Conservation (phyloP, 2,329 filamentous ascomycete species). For the Nakataea oryzae region DNA sequence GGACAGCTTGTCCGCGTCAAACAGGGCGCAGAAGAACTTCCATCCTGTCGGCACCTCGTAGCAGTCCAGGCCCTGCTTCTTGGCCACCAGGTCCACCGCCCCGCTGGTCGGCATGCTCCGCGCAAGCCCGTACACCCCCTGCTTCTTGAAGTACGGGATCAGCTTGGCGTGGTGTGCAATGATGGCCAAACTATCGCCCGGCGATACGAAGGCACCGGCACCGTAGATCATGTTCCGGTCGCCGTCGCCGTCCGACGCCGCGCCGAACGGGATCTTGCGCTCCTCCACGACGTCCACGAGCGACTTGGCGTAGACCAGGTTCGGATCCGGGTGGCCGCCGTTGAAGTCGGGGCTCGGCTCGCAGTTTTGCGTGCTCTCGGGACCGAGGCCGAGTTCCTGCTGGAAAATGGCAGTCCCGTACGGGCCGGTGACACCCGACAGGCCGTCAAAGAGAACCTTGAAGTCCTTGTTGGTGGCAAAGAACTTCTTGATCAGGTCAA, state of each 20-base stretch:
- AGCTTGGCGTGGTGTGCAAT: conserved; percentile 94
- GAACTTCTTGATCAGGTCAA: conserved; percentile 90
- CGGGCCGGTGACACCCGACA: conserved; percentile 88
- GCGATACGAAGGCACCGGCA: conserved; percentile 90
- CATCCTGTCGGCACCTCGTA: conserved; percentile 98
- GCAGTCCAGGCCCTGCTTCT: conserved; percentile 80
- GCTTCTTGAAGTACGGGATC: conserved; percentile 97
- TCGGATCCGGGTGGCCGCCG: conserved; percentile 94
- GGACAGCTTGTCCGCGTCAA: conserved; percentile 89
- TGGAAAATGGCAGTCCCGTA: conserved; percentile 95
- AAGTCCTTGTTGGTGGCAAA: conserved; percentile 80
- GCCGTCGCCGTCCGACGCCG: conserved; percentile 91
- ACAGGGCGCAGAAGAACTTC: conserved; percentile 98
- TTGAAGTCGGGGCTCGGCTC: conserved; percentile 88
- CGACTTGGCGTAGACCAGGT: conserved; percentile 92
- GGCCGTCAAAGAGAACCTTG: conserved; percentile 92
- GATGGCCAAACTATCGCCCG: conserved; percentile 93
- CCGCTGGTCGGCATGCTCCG: conserved; percentile 97
- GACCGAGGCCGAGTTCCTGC: conserved; percentile 76
- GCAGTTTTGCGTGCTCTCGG: conserved; percentile 74
- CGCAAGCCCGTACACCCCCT: conserved; percentile 89
- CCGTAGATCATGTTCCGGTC: conserved; percentile 99
- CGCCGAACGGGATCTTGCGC: conserved; percentile 86
- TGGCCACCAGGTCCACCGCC: conserved; percentile 89
- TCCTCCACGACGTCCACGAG: conserved; percentile 90